phyloP scores from a whole-genome alignment of 305 asterid species.

The Withania somnifera region DNA sequence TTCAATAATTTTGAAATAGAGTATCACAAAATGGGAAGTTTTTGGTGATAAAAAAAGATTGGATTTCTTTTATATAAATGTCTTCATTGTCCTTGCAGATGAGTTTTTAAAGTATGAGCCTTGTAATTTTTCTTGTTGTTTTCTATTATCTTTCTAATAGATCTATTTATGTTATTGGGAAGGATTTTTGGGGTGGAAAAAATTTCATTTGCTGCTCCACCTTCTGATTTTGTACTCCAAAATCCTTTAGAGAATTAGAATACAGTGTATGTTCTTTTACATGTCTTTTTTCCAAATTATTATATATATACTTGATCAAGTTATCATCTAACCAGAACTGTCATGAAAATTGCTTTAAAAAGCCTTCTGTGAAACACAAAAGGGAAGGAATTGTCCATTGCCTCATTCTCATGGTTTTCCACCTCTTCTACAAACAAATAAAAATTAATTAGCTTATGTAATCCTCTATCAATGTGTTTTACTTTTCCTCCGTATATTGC shows the following conservation, averaged over 20 bases:
- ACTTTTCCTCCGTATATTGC: neutral
- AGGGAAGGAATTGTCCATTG: neutral
- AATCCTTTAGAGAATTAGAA: neutral
- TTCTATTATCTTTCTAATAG: neutral
- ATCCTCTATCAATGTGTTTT: neutral
- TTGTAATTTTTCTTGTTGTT: neutral
- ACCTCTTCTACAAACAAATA: neutral
- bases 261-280: neutral
- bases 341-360: neutral
- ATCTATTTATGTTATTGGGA: neutral
- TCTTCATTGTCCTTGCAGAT: no score
- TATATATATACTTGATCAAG: neutral
- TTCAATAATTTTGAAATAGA: neutral
- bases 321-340: neutral
- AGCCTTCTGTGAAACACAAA: neutral
- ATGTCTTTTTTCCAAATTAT: no score
- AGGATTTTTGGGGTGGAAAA: neutral
- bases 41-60: neutral
- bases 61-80: neutral
- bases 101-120: no score
- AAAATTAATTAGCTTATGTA: neutral
- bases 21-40: neutral
- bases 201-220: neutral
- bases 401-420: neutral
- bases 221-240: no score